Base-by-base conservation (phyloP, 1,284 basidiomycete genomes). In the Cutaneotrichosporon sp. region DNA sequence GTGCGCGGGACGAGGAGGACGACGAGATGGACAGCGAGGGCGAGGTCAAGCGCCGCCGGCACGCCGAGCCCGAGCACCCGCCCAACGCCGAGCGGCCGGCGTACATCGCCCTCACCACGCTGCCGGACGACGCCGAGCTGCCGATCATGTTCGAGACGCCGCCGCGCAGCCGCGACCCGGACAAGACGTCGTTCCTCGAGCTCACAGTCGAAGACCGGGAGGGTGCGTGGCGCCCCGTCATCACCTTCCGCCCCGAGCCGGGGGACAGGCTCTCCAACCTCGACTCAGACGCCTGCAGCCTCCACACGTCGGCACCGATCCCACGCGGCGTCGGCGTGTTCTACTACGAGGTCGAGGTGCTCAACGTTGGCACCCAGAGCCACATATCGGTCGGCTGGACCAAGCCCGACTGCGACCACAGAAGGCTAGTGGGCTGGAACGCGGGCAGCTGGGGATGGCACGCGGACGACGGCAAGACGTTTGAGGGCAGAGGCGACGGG, bases 381-480 rank as follows among this genome's bases (percentile, higher is more conserved):
- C 92, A 90, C 70, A 91, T 95, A 70, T 89, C 89, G 62, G 84
- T 94, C 67, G 91, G 91, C 83, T 84, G 86, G 69, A 83, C 83
- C 27, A 75, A 76, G 18, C 71, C 74, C 7, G 75, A 85, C 29
- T 87, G 88, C 49, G 85, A 86, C 71, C 79, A 90, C 55, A 84
- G 84, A 27, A 86, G 92, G 56, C 83, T 95, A 36, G 92, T 93
- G 16, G 93, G 93, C 4, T 95, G 91, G 91, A 92, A 95, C 74
- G 81, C 83, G 64, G 85, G 87, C 58, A 92, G 90, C n/a, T 95
- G 90, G 88, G 93, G 92, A 43, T 97, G 92, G 79, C 91, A 95
- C 73, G 91, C 89, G n/a, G 92, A 95, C 74, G 92, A 93, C 72
- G 94, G 94, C 6, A 85, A 84, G 67, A 83, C 87, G 2, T 92